These are phyloP conservation scores for Perilla frutescens DNA, from an alignment of 257 asterid species.

Conservation along the genomic window DNA sequence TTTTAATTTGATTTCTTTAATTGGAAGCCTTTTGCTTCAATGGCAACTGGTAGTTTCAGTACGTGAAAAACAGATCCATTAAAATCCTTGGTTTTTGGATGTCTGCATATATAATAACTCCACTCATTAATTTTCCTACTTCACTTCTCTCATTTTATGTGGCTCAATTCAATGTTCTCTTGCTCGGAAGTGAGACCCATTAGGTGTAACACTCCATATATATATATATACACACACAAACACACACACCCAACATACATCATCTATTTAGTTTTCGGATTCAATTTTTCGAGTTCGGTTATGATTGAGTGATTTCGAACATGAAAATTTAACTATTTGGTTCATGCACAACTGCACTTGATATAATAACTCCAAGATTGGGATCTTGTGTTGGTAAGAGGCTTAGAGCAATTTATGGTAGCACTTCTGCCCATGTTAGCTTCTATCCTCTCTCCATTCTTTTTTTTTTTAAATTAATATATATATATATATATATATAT, in stretches of 20 bases:
- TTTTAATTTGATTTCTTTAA: neutral
- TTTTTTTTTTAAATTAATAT: neutral
- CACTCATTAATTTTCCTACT: neutral
- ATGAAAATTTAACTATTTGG: neutral
- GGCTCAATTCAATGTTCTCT: neutral
- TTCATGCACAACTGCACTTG: neutral
- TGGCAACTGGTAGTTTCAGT: conserved; percentile 15
- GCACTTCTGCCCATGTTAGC: conserved; percentile 35
- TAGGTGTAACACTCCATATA: too few relatives aligned
- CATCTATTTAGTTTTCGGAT: neutral
- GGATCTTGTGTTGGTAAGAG: conserved; percentile 24
- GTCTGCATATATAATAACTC: conserved; percentile 28
- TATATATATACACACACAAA: too few relatives aligned
- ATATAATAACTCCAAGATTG: conserved; percentile 27
- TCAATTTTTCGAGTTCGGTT: neutral
- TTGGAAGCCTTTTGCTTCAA: neutral
- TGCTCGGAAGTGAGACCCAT: too few relatives aligned
- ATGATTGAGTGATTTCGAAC: too few relatives aligned
- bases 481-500: too few relatives aligned
- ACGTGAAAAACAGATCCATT: conserved; percentile 9
- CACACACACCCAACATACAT: neutral
- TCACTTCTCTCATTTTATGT: neutral
- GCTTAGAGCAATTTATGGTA: conserved; percentile 24
- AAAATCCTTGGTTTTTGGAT: conserved; percentile 29
- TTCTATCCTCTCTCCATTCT: neutral